Evolutionary conservation across 1,284 basidiomycete species (phyloP), one percentile per base, ranked within the genome.

Genomic region (Vanrija humicola): DNA sequence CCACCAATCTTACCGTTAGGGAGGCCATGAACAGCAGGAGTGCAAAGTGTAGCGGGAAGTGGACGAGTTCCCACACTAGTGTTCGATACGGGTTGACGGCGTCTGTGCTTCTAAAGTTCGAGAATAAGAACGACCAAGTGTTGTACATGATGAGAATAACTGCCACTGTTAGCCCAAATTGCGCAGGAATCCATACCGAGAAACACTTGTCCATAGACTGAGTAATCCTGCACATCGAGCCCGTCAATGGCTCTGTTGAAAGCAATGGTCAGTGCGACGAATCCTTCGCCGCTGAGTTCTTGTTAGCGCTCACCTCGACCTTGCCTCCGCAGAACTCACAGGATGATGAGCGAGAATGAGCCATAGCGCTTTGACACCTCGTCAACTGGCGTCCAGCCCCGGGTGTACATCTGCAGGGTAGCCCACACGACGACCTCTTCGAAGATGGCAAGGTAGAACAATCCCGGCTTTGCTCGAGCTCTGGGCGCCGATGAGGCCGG

Each of bases 301-400:
- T 3, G 28, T 28, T 10, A 28, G 28, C 6, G 34, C 3, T 29
- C 28, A 1, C 1, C 4, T 21, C 52, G 42, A 23, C 46, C 15
- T 16, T 18, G 10, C 34, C 34, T 16, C 43, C 9, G 12, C 15
- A 29, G 19, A 19, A 50, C 67, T 51, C 48, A 69, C 67, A 67
- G 45, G 23, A 66, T 63, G 50, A 68, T 68, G 43, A 71, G 48
- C 3, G 63, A 66, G 43, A 68, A 65, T 5, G 64, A 61, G n/a
- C 63, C 69, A 50, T 66, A 69, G 21, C 65, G 54, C 26, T 59
- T 46, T 2, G 53, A 49, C 16, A 63, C 16, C 1, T 40, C 34
- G 21, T 46, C 23, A 10, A 43, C 28, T 14, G 42, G 18, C 15
- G n/a, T 29, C 59, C 47, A 21, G 51, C 46, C 38, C 45, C 51